Percentiles rank a stretch among this genome's conserved stretches.
These are phyloP conservation scores for Backusella tuberculispora DNA, from an alignment of 192 early-diverging fungal species.

Conservation along the genomic window DNA sequence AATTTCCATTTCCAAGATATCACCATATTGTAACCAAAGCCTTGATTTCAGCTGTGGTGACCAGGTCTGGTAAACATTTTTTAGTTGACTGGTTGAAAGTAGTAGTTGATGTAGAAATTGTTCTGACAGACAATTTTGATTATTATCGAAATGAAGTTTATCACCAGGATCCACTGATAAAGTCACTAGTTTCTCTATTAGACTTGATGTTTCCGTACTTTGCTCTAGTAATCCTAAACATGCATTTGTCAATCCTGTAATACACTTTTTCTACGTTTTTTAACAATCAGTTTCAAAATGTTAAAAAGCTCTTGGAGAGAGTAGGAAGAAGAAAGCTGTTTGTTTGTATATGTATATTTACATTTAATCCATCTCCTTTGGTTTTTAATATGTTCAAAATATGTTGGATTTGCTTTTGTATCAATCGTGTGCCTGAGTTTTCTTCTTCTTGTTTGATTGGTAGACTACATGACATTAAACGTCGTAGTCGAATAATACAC, in stretches of 20 bases:
- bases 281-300: neutral
- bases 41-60: neutral
- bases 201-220: neutral
- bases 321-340: too few species aligned
- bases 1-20: conserved; percentile 9
- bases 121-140: neutral
- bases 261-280: neutral
- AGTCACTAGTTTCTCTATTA: conserved; percentile 14
- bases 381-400: neutral
- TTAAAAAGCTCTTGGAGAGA: neutral
- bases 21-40: neutral
- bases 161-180: neutral
- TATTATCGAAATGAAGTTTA: neutral
- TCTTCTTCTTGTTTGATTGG: neutral
- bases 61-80: neutral
- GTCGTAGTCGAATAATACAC: conserved; percentile 16
- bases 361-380: neutral
- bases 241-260: neutral
- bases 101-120: neutral
- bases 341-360: neutral
- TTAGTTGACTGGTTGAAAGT: neutral
- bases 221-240: neutral
- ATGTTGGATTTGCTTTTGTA: neutral
- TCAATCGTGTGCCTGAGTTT: neutral
- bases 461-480: neutral